Percentiles rank a stretch among this genome's conserved stretches.
These are phyloP conservation scores for Tetrapisispora iriomotensis DNA, from an alignment of 805 yeast species.

Conservation along the genomic window DNA sequence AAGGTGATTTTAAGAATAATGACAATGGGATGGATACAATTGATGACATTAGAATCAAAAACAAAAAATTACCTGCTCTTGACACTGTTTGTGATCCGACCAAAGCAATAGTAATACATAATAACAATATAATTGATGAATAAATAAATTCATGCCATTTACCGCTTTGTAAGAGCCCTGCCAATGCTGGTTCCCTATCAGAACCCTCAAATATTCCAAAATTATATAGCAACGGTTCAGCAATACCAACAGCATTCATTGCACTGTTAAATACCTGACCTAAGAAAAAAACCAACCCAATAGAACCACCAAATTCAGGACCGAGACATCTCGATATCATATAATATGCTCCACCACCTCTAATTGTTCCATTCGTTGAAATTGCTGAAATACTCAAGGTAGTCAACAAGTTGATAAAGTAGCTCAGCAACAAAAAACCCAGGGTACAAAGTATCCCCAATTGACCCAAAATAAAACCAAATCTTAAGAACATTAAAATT, in stretches of 20 bases:
- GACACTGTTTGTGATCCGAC: slow-evolving; percentile 78
- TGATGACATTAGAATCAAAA: slow-evolving; percentile 54
- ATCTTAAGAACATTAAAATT: slow-evolving; percentile 87
- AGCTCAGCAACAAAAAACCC: slow-evolving; percentile 57
- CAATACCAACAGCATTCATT: slow-evolving; percentile 89
- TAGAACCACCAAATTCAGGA: slow-evolving; percentile 97
- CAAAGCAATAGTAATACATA: slow-evolving; percentile 67
- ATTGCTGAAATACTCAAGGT: slow-evolving; percentile 89
- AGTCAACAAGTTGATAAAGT: slow-evolving; percentile 72
- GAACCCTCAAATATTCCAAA: slow-evolving; percentile 54
- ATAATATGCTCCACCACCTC: slow-evolving; percentile 97
- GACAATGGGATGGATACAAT: slow-evolving; percentile 80
- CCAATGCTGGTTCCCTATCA: slow-evolving; percentile 31
- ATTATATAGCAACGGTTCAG: slow-evolving; percentile 79
- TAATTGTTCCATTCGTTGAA: slow-evolving; percentile 93
- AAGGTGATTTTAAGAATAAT: slow-evolving; percentile 54
- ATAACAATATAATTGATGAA: slow-evolving; percentile 55
- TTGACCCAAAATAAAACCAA: slow-evolving; percentile 92
- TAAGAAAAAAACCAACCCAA: slow-evolving; percentile 85
- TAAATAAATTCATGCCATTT: slow-evolving; percentile 61
- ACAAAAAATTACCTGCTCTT: slow-evolving; percentile 67
- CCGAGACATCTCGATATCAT: slow-evolving; percentile 94
- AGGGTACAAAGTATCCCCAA: slow-evolving; percentile 80
- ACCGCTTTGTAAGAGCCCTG: slow-evolving; percentile 55
- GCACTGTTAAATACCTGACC: slow-evolving; percentile 92